Evolutionary conservation across 2,329 filamentous ascomycete species (phyloP).

Genomic region (Acrocalymma vagum): DNA sequence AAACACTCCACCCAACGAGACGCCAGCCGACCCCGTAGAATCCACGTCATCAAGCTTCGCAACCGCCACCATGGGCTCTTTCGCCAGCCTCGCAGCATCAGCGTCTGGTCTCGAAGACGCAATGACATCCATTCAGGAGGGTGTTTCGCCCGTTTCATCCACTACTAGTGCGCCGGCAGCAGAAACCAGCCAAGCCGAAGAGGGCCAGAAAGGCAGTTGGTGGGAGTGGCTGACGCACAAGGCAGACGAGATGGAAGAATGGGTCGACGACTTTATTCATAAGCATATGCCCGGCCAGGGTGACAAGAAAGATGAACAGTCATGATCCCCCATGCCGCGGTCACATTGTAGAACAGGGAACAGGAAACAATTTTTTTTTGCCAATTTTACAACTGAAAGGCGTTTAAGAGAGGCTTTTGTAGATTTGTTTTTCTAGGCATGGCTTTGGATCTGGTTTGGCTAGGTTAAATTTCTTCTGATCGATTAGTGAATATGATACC

Average conservation of each 20-base stretch:
- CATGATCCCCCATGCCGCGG: too few relatives aligned
- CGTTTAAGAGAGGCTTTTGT: too few relatives aligned
- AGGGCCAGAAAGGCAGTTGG: slow-evolving; percentile 27
- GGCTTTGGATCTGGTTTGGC: too few relatives aligned
- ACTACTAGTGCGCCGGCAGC: slow-evolving; percentile 24
- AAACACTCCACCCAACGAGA: slow-evolving; percentile 54
- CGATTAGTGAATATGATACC: too few relatives aligned
- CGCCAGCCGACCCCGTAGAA: slow-evolving; percentile 62
- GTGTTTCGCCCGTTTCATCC: slow-evolving; percentile 17
- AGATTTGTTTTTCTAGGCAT: too few relatives aligned
- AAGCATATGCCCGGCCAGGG: slow-evolving; percentile 31
- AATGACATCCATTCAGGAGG: slow-evolving; percentile 11
- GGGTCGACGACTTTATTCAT: slow-evolving; percentile 45
- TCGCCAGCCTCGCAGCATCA: slow-evolving; percentile 31
- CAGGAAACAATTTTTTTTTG: too few relatives aligned
- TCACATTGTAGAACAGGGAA: too few relatives aligned
- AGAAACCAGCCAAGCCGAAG: slow-evolving; percentile 10
- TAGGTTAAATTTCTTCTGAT: too few relatives aligned
- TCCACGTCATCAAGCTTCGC: slow-evolving; percentile 15
- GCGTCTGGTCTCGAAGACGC: slow-evolving; percentile 29
- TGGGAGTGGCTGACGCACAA: slow-evolving; percentile 50
- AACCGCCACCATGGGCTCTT: slow-evolving; percentile 18
- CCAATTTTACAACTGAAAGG: too few relatives aligned
- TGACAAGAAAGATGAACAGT: slow-evolving; percentile 5
- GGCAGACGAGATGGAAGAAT: slow-evolving; percentile 42